A percentile compares a stretch with the other conserved stretches of the same genome.
Conservation (phyloP, 2,329 filamentous ascomycete species). For the Orbilia brochopaga region DNA sequence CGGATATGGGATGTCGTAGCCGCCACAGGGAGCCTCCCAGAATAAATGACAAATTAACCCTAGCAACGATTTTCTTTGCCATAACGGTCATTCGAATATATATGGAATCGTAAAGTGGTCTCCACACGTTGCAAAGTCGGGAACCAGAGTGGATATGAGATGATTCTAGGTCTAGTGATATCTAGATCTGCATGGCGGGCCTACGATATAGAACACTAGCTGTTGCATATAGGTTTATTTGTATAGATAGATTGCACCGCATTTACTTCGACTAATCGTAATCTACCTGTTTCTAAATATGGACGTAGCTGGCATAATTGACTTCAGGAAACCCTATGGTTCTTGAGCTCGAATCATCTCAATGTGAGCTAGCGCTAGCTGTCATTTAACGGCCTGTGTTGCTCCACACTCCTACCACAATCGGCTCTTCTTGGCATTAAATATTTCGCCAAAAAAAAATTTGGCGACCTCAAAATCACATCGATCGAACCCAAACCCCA, state of each 20-base stretch:
- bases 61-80: too few relatives aligned
- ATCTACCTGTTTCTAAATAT: too few relatives aligned
- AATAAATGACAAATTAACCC: constrained; percentile 11
- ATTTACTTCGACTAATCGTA: constrained; percentile 21
- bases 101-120: too few relatives aligned
- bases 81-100: too few relatives aligned
- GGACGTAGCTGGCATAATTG: too few relatives aligned
- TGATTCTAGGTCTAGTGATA: not conserved
- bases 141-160: not conserved
- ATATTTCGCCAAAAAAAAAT: not conserved
- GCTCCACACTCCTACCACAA: not conserved
- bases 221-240: not conserved
- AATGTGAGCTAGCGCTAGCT: too few relatives aligned
- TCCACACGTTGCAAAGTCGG: too few relatives aligned
- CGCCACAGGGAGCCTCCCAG: constrained; percentile 22
- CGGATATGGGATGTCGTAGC: constrained; percentile 49
- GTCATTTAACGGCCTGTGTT: too few relatives aligned
- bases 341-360: too few relatives aligned
- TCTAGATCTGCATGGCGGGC: not conserved
- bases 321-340: too few relatives aligned
- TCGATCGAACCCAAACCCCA: not conserved
- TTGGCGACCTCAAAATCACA: not conserved
- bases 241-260: constrained; percentile 31
- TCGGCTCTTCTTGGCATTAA: not conserved
- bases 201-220: not conserved